Evolutionary conservation across 1,139 yeast genomes (phyloP).

Genomic region (Candida tetrigidarum): DNA sequence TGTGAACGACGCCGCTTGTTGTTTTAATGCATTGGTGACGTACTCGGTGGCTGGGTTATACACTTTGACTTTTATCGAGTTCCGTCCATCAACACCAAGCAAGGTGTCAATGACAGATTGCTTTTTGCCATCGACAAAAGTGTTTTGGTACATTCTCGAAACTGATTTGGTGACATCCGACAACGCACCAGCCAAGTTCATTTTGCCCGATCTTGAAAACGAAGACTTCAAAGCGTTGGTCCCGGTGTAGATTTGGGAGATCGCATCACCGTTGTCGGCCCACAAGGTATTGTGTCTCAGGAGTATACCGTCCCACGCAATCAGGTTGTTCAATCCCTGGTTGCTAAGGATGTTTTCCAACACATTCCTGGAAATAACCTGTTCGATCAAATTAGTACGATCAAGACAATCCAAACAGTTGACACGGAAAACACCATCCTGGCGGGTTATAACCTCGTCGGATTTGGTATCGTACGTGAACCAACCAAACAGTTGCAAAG

Average conservation of each 20-base stretch:
- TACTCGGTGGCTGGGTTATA: conserved; percentile 90
- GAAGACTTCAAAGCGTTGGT: conserved; percentile 96
- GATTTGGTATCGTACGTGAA: conserved; percentile 63
- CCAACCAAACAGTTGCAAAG: conserved; percentile 79
- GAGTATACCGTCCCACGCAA: conserved; percentile 51
- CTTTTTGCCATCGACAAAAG: conserved; percentile 89
- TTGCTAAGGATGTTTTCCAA: conserved; percentile 60
- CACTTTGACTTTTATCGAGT: conserved; percentile 69
- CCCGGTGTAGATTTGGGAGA: conserved; percentile 96
- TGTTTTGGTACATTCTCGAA: conserved; percentile 92
- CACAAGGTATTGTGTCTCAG: conserved; percentile 78
- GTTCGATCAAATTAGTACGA: conserved; percentile 92
- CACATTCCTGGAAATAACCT: conserved; percentile 66
- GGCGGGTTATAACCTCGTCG: conserved; percentile 64
- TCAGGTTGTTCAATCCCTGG: conserved; percentile 21
- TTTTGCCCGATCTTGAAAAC: conserved; percentile 90
- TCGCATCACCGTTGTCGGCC: conserved; percentile 99
- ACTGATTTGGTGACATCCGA: conserved; percentile 97
- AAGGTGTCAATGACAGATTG: conserved; percentile 87
- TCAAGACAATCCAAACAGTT: conserved; percentile 96
- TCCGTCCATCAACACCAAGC: conserved; percentile 75
- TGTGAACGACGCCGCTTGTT: conserved; percentile 60
- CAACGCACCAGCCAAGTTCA: conserved; percentile 95
- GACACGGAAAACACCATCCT: conserved; percentile 87
- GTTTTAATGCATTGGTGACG: conserved; percentile 63